These are phyloP conservation scores for Claviceps pazoutovae DNA, from an alignment of 2,329 filamentous ascomycete genomes.

Conservation along the genomic window DNA sequence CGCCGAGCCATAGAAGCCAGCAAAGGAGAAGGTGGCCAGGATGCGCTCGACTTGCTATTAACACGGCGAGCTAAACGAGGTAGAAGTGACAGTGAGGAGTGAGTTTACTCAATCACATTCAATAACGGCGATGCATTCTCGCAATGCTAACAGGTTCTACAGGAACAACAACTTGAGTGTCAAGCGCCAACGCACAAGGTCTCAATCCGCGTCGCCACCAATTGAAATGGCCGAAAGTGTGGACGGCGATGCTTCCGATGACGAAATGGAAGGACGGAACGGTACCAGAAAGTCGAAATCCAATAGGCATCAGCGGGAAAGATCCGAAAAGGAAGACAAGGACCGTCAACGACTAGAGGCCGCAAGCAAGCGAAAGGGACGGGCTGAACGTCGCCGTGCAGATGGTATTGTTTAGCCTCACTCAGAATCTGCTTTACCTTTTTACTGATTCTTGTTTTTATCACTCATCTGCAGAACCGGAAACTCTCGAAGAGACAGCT, in stretches of 20 bases:
- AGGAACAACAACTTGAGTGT: slow-evolving; percentile 52
- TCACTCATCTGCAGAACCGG: slow-evolving; percentile 41
- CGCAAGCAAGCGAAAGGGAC: slow-evolving; percentile 65
- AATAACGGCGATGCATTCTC: no score
- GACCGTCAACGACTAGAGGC: slow-evolving; percentile 63
- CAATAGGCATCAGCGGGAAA: slow-evolving; percentile 46
- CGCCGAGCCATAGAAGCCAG: slow-evolving; percentile 88
- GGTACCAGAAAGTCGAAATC: slow-evolving; percentile 46
- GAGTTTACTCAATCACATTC: slow-evolving; percentile 26
- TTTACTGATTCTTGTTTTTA: neutral
- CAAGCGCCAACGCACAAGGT: slow-evolving; percentile 76
- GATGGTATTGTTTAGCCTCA: slow-evolving; percentile 46
- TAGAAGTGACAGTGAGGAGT: slow-evolving; percentile 91
- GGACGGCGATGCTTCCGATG: slow-evolving; percentile 55
- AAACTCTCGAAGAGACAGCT: slow-evolving; percentile 54
- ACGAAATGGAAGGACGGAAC: slow-evolving; percentile 42
- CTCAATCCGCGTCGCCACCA: slow-evolving; percentile 52
- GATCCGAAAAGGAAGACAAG: slow-evolving; percentile 56
- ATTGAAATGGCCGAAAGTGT: slow-evolving; percentile 30
- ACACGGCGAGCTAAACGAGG: slow-evolving; percentile 64
- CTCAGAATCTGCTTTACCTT: neutral
- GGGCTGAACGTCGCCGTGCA: slow-evolving; percentile 64
- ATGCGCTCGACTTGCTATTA: slow-evolving; percentile 31
- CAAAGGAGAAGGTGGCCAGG: slow-evolving; percentile 57
- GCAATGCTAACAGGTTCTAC: slow-evolving; percentile 13